Evolutionary conservation across 805 yeast genomes (phyloP), one percentile per base, ranked within the genome.

Genomic region (Ogataea pignaliae): DNA sequence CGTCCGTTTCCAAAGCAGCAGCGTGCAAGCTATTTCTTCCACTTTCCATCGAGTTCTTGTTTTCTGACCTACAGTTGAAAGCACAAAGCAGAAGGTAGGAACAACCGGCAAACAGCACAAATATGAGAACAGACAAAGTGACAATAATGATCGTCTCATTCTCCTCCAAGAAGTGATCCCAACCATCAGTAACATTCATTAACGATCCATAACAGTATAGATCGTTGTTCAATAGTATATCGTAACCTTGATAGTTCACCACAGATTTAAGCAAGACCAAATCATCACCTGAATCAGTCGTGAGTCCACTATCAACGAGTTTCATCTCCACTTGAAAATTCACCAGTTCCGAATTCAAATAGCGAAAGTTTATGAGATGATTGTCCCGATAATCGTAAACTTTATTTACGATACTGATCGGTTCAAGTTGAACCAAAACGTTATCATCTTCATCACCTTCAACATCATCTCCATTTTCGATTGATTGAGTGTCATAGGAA

Each of bases 371-470:
- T 29, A 46, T 29, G 30, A 53, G 40, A 17, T 49, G 41, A 28
- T 46, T 38, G 28, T 47, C 45, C 26, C 40, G 44, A 29, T 51
- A 53, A 33, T 53, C 54, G 37, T 45, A 51, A 3, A 49, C 45
- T 39, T 51, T 51, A 33, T 46, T 51, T 30, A 36, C 47, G 16
- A 43, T 32, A 16, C 38, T 31, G 10, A 46, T 28, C 10, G 55
- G 55, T 34, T 44, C 38, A 2, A 45, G 13, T 29, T 34, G 28
- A 12, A 45, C 17, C 31, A 28, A 34, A 9, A 40, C 44, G 18
- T 30, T 18, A 12, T 41, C 36, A 34, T 16, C 36, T 10, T 34
- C 33, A 32, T 17, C 36, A 4, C 29, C 26, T 41, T 42, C 45
- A 21, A 21, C 7, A 5, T 7, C 26, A 41, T 3, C 26, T 21